Conservation (phyloP, 768 basidiomycete genomes). For the Mycena alexandri region DNA sequence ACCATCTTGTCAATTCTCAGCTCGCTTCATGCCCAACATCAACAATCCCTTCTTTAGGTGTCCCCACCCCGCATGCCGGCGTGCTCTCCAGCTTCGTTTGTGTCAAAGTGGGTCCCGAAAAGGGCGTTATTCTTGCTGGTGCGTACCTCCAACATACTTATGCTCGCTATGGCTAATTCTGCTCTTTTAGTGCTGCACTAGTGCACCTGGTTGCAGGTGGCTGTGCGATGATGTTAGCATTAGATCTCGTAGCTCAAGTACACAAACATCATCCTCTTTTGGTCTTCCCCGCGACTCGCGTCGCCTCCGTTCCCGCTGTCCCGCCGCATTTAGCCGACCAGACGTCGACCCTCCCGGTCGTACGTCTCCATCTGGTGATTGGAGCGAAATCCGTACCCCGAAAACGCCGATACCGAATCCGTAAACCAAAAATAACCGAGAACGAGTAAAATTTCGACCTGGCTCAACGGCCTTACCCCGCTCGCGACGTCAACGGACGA, state of each 20-base stretch:
- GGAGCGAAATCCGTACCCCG: conserved; percentile 6
- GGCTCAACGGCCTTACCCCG: conserved; percentile 2
- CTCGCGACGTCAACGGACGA: neutral
- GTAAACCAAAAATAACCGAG: no score
- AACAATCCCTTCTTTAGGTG: no score
- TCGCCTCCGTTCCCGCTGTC: neutral
- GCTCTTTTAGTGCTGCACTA: neutral
- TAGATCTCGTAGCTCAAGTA: neutral
- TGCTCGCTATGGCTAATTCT: no score
- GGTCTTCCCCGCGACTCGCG: neutral
- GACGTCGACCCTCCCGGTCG: neutral
- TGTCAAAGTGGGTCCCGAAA: no score
- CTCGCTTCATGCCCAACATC: no score
- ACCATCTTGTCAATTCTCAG: no score
- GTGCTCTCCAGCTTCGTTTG: no score
- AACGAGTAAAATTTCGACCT: neutral
- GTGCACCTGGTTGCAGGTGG: neutral
- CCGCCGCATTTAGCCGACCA: neutral
- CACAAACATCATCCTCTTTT: neutral
- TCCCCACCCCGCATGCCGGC: no score
- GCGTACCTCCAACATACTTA: no score
- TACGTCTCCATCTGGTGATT: conserved; percentile 20
- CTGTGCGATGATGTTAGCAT: no score
- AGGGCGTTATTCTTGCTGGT: no score
- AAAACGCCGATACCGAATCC: neutral